A percentile compares a stretch with the other conserved stretches of the same genome.
phyloP scores from a whole-genome alignment of 2,329 filamentous ascomycete genomes.

The Neophaeococcomyces aloes region DNA sequence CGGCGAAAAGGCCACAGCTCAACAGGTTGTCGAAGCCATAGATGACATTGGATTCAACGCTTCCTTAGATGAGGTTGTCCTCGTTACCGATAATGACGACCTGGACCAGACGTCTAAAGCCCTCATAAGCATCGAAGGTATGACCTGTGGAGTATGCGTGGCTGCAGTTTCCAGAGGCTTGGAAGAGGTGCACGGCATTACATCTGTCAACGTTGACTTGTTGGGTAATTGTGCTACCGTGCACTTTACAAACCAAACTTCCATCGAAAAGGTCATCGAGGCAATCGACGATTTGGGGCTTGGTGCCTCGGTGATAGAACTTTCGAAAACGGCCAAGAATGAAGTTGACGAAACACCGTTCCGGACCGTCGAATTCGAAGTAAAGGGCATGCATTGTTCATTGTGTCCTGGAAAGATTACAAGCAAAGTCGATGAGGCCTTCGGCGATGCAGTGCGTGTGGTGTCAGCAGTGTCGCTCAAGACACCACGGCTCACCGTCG shows the following conservation, averaged over 20 bases:
- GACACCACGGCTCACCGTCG: constrained; percentile 58
- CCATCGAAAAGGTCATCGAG: constrained; percentile 37
- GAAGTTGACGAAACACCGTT: constrained; percentile 21
- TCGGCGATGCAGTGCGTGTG: constrained; percentile 38
- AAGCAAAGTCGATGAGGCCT: constrained; percentile 20
- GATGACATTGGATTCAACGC: constrained; percentile 42
- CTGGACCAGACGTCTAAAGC: constrained; percentile 27
- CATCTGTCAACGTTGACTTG: constrained; percentile 40
- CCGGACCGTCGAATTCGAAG: constrained; percentile 51
- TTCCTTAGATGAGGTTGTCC: constrained; percentile 28
- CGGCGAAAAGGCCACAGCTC: constrained; percentile 36
- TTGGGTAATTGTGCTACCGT: constrained; percentile 42
- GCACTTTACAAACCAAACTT: constrained; percentile 38
- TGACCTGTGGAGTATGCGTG: constrained; percentile 50
- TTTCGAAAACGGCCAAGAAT: constrained; percentile 28
- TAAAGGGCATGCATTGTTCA: constrained; percentile 65
- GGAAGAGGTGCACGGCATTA: constrained; percentile 36
- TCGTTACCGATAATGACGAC: neutral
- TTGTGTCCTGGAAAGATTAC: constrained; percentile 50
- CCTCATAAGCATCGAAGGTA: constrained; percentile 44
- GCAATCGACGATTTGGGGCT: constrained; percentile 54
- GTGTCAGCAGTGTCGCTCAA: constrained; percentile 46
- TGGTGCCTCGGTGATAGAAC: constrained; percentile 49
- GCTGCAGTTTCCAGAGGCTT: constrained; percentile 40
- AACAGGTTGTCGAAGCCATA: constrained; percentile 38